Evolutionary conservation across 148 eudicot species (phyloP), one percentile per base, ranked within the genome.

Genomic region (Nepenthes mirabilis): DNA sequence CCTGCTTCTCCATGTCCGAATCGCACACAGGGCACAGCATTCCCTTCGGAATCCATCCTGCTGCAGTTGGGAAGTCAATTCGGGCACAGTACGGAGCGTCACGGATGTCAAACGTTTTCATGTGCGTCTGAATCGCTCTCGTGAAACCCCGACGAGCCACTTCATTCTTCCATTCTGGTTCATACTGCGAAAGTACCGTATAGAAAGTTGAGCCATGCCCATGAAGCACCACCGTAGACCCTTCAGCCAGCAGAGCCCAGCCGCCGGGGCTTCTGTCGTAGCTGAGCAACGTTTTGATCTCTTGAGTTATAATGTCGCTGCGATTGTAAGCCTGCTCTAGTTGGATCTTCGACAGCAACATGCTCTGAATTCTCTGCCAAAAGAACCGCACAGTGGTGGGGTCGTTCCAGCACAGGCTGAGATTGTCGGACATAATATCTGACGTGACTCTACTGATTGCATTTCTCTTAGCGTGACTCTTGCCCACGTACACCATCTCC

Each of bases 401-500:
- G n/a, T 84, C 85, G 13, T 67, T 63, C 81, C 85, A 79, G 57
- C 79, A 68, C 57, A 76, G 58, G 66, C 90, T 72, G 2, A 74
- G 60, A 10, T 74, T 35, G 32, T 74, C 77, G 1, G 23, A 32
- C 13, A 11, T n/a, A 0, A 74, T 69, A 7, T 43, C 36, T 0
- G 49, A 55, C 1, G 50, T 34, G 10, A 65, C 51, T 6, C 11
- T 61, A 0, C 45, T 23, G 0, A 65, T 67, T 1, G 34, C 2
- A 0, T 69, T 47, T 47, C 59, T 61, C 52, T 58, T 37, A 55
- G 32, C 32, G 32, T 66, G 59, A 52, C 70, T 69, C 47, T 52
- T 93, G 2, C 96, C 98, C 0, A 80, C 87, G 34, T 93, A 88
- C 12, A 88, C 74, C 79, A 93, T 79, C 63, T 93, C 85, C 9